Conservation (phyloP, 768 basidiomycete genomes). For the Sarcodon aspratus region DNA sequence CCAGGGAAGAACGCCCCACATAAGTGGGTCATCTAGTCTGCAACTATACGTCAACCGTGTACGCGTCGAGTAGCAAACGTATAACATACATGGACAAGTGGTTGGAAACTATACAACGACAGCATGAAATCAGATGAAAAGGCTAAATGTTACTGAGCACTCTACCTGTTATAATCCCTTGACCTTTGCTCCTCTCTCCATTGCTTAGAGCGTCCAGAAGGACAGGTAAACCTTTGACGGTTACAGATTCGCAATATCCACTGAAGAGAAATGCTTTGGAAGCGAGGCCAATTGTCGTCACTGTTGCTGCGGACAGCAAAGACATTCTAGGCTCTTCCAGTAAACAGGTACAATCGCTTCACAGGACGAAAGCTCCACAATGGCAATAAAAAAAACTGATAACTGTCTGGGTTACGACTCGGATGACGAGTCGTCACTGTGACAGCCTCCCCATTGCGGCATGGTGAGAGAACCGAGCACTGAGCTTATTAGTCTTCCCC, state of each 20-base stretch:
- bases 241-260: constrained; percentile 50
- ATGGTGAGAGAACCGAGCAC: too few species aligned
- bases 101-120: constrained; percentile 57
- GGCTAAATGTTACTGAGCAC: constrained; percentile 12
- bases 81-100: constrained; percentile 79
- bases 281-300: constrained; percentile 58
- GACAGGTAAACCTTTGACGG: constrained; percentile 58
- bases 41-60: neutral
- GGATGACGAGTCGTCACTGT: too few species aligned
- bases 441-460: too few species aligned
- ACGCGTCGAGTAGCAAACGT: constrained; percentile 1
- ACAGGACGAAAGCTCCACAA: too few species aligned
- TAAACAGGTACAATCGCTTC: too few species aligned
- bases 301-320: constrained; percentile 46
- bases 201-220: constrained; percentile 51
- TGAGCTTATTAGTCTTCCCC: too few species aligned
- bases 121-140: constrained; percentile 3
- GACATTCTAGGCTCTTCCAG: constrained; percentile 16
- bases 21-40: constrained; percentile 74
- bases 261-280: constrained; percentile 70
- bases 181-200: constrained; percentile 32
- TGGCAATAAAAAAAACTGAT: too few species aligned
- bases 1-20: constrained; percentile 80
- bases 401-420: too few species aligned
- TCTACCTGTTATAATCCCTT: constrained; percentile 64